phyloP scores from a whole-genome alignment of 768 basidiomycete species.

The Russula sp. region DNA sequence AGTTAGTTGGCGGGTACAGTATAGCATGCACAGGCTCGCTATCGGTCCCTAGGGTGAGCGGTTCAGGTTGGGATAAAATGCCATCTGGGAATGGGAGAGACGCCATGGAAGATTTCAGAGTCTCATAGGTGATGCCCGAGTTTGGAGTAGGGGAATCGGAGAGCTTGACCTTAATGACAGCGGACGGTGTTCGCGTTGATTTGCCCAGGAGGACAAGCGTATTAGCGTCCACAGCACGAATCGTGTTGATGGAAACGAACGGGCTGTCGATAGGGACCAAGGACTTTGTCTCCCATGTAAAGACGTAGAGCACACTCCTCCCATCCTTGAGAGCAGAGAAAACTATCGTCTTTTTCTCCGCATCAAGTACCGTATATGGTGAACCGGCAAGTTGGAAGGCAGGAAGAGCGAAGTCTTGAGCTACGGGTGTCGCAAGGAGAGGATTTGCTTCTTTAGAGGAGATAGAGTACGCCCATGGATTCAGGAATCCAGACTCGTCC shows the following conservation, averaged over 20 bases:
- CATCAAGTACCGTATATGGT: not conserved
- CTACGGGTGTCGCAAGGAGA: not conserved
- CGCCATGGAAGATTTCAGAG: constrained; percentile 3
- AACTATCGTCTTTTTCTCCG: not conserved
- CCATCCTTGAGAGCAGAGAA: constrained; percentile 7
- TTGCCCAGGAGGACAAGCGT: not conserved
- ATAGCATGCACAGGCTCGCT: constrained; percentile 2
- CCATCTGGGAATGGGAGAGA: constrained; percentile 11
- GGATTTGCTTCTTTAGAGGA: not conserved
- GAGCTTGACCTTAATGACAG: not conserved
- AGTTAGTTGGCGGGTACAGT: constrained; percentile 14
- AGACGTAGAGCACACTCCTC: not conserved
- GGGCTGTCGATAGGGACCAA: constrained; percentile 7
- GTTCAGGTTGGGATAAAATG: constrained; percentile 11
- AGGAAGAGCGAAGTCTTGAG: constrained; percentile 11
- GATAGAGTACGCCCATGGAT: constrained; percentile 6
- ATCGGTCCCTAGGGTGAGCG: not conserved
- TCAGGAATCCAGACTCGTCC: constrained; percentile 14
- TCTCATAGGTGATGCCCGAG: not conserved
- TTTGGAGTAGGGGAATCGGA: not conserved
- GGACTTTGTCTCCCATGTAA: not conserved
- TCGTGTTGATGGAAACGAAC: constrained; percentile 1
- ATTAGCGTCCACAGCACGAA: not conserved
- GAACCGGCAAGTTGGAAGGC: constrained; percentile 5
- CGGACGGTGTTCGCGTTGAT: not conserved